These are phyloP conservation scores for Aquilaria malaccensis DNA, from an alignment of 345 rosid genomes.

Conservation along the genomic window DNA sequence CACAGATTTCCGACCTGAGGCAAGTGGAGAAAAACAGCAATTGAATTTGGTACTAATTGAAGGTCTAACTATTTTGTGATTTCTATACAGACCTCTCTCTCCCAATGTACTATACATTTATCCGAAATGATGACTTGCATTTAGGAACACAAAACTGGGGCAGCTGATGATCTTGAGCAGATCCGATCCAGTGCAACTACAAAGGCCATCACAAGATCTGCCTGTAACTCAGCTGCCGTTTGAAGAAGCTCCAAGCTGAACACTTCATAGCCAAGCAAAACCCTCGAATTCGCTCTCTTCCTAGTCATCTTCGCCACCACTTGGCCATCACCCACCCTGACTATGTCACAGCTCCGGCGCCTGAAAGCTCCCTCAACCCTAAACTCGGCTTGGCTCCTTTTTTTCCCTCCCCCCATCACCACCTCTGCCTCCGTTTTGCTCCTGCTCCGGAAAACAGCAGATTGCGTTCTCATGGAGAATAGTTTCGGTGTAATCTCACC, in stretches of 20 bases:
- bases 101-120: too few relatives aligned
- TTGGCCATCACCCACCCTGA: not conserved
- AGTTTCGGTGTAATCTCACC: constrained; percentile 11
- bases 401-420: constrained; percentile 11
- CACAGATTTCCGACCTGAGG: too few relatives aligned
- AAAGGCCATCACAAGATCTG: constrained; percentile 40
- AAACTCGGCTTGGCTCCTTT: constrained; percentile 17
- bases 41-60: too few relatives aligned
- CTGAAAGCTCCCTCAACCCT: constrained; percentile 35
- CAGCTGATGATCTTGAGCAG: constrained; percentile 11
- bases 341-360: constrained; percentile 1
- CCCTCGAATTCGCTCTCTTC: constrained; percentile 12
- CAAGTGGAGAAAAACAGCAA: too few relatives aligned
- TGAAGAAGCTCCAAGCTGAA: constrained; percentile 29
- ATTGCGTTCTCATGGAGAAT: constrained; percentile 35
- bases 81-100: too few relatives aligned
- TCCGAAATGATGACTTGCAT: too few relatives aligned
- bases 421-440: constrained; percentile 27
- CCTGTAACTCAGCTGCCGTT: constrained; percentile 22
- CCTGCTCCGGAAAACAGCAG: constrained; percentile 11
- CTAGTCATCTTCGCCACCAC: constrained; percentile 1
- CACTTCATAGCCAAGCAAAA: constrained; percentile 39
- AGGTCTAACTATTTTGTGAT: too few relatives aligned
- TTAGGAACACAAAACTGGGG: constrained; percentile 32
- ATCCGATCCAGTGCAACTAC: constrained; percentile 43